phyloP scores from a whole-genome alignment of 2,329 filamentous ascomycete genomes.

The Ophiostoma triangulosporum region DNA sequence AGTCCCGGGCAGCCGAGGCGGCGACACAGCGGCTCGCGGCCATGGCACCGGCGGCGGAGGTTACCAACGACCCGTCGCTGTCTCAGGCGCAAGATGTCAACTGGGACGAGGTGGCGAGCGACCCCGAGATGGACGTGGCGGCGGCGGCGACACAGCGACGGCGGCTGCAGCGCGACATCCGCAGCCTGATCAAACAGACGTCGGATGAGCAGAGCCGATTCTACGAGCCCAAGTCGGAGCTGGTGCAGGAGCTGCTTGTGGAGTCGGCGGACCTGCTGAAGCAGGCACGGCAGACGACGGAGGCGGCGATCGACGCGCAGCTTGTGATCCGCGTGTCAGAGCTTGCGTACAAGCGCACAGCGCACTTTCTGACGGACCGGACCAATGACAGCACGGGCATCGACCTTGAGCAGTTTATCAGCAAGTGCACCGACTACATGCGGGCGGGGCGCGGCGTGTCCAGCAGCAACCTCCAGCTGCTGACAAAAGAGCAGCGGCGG shows the following conservation, averaged over 20 bases:
- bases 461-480: slow-evolving; percentile 35
- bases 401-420: slow-evolving; percentile 83
- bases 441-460: slow-evolving; percentile 45
- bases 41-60: neutral
- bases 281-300: slow-evolving; percentile 72
- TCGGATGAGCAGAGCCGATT: slow-evolving; percentile 59
- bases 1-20: neutral
- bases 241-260: slow-evolving; percentile 51
- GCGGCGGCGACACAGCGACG: slow-evolving; percentile 65
- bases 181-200: slow-evolving; percentile 35
- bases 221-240: slow-evolving; percentile 49
- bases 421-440: slow-evolving; percentile 85
- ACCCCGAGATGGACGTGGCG: slow-evolving; percentile 62
- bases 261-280: slow-evolving; percentile 52
- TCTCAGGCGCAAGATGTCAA: slow-evolving; percentile 6
- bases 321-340: slow-evolving; percentile 71
- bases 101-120: slow-evolving; percentile 19
- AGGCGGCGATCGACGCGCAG: slow-evolving; percentile 83
- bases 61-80: slow-evolving; percentile 17
- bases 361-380: slow-evolving; percentile 55
- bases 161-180: slow-evolving; percentile 33
- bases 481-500: slow-evolving; percentile 35
- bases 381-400: slow-evolving; percentile 55
- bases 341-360: slow-evolving; percentile 63
- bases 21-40: neutral